Evolutionary conservation across 2,329 filamentous ascomycete genomes (phyloP), one percentile per base, ranked within the genome.

Genomic region (Aspergillus ochraceoroseus): DNA sequence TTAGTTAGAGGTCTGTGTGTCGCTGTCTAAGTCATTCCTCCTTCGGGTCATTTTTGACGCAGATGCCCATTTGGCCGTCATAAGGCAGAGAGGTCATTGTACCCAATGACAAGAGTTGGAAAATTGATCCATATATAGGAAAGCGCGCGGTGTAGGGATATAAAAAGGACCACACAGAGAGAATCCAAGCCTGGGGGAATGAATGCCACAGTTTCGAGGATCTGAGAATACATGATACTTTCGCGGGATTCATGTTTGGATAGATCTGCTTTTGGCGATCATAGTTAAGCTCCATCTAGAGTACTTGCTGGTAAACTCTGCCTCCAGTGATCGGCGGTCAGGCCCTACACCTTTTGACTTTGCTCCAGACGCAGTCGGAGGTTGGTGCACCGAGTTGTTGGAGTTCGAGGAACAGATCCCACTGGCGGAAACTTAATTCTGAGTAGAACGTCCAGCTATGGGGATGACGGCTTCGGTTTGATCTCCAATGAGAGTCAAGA

Each of bases 351-450:
- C 17, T 32, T 19, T 7, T 38, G 27, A 8, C 26, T 12, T 38
- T 32, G 28, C 19, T 33, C 34, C 20, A 37, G 22, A 32, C 23
- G 23, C 19, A 36, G 29, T 29, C 36, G 38, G 17, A 43, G 33
- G 23, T 33, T 23, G 18, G 34, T 38, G 14, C 14, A 22, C 31
- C n/a, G n/a, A 12, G 32, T 30, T 37, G 46, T 32, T 39, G 34
- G 22, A 26, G 19, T 23, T n/a, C 29, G 29, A 41, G 38, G 42
- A 32, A 40, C 38, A 19, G 15, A 37, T 47, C 44, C 43, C 43
- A 55, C 47, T 52, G 45, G 47, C 8, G 37, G 41, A 29, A 40
- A 38, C 13, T 12, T 30, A 18, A 31, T 38, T 31, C 31, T 31
- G 27, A 19, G 30, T 31, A 17, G 23, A 19, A 31, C 30, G 13